Evolutionary conservation across 148 eudicot species (phyloP), one percentile per base, ranked within the genome.

Genomic region (Dianthus caryophyllus): DNA sequence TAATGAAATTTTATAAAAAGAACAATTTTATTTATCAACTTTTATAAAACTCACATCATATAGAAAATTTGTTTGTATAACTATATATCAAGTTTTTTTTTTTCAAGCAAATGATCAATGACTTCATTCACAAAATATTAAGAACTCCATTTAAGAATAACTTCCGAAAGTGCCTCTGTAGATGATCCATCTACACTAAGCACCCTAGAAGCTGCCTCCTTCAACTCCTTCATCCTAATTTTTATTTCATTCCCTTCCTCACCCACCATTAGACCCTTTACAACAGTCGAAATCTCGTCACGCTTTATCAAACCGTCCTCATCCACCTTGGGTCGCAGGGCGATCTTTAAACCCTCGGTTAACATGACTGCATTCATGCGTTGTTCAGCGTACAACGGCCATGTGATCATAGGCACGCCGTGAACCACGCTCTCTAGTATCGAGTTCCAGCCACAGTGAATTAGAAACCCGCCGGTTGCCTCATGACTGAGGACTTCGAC

Each of bases 391-490:
- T 75, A 85, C 6, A 85, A 69, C 5, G 90, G 87, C 90, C 90
- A 85, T 0, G 82, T 76, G 14, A 85, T 81, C 3, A 85, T 3
- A 0, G 90, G 83, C 1, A 85, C 79, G 0, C 87, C 90, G 4
- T 81, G 68, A 0, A 83, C 82, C 4, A 85, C 80, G 11, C 87
- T 81, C 44, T 85, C 90, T 1, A 85, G n/a, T 0, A 74, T 75
- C 16, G 90, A 85, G 73, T 85, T 85, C 87, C 87, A 85, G 0
- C 87, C 90, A 26, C 89, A 85, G 0, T 85, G 89, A 2, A 80
- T 76, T 0, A 85, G 0, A 18, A 85, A 85, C 27, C 90, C 90
- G 2, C 83, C 77, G 0, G 83, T 83, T 0, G 90, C 64, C 15
- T 18, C 27, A 17, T 85, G 87, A 36, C 82, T 68, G 0, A 85